A percentile compares a stretch with the other conserved stretches of the same genome.
phyloP scores from a whole-genome alignment of 148 eudicot species.

The Rheum nobile region DNA sequence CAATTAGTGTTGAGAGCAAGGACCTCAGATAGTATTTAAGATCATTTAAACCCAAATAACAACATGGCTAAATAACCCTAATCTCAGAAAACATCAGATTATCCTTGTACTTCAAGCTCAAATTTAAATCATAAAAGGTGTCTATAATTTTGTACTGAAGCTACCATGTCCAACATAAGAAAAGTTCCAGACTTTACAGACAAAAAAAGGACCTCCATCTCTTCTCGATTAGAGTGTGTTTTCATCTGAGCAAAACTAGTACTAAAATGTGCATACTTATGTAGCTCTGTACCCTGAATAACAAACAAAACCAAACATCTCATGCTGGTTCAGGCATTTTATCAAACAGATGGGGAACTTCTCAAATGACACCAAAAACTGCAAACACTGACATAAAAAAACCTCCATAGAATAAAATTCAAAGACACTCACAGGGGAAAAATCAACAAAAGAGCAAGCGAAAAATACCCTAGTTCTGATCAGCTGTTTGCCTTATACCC shows the following conservation, averaged over 20 bases:
- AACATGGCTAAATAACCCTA: too few species aligned
- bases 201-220: not conserved
- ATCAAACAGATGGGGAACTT: not conserved
- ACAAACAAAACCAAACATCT: not conserved
- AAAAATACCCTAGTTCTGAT: not conserved
- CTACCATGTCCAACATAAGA: not conserved
- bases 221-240: not conserved
- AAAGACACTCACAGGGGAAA: not conserved
- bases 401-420: not conserved
- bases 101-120: not conserved
- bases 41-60: too few species aligned
- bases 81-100: not conserved
- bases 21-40: not conserved
- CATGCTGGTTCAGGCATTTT: not conserved
- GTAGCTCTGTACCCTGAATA: not conserved
- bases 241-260: not conserved
- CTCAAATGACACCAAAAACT: not conserved
- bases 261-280: not conserved
- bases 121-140: not conserved
- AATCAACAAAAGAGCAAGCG: not conserved
- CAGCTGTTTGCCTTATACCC: not conserved
- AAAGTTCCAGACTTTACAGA: not conserved
- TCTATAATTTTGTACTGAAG: not conserved
- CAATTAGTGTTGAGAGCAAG: not conserved
- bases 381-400: not conserved